Percentiles rank a stretch among this genome's conserved stretches.
Evolutionary conservation across 306 rosid species (phyloP).

Genomic region (Rosa lucieae): DNA sequence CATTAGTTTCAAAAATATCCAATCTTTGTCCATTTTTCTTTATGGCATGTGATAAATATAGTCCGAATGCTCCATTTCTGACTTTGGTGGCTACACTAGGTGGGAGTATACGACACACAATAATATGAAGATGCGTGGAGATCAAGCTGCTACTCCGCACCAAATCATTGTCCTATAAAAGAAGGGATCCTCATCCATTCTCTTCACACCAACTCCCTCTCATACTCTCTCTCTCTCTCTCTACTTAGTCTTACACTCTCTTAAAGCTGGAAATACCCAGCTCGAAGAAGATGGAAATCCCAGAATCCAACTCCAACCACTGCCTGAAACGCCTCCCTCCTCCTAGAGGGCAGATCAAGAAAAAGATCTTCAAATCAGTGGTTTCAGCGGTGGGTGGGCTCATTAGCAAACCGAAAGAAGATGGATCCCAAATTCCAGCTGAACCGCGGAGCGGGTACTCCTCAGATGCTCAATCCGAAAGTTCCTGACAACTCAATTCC

Average conservation of each 20-base stretch:
- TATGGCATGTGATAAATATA: too few species aligned
- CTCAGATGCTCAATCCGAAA: slow-evolving; percentile 3
- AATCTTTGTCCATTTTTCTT: too few species aligned
- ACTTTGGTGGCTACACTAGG: too few species aligned
- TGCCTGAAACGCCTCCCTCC: background rate
- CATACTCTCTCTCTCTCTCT: background rate
- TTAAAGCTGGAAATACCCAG: background rate
- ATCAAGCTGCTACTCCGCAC: too few species aligned
- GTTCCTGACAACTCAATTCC: slow-evolving; percentile 3
- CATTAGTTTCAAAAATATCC: too few species aligned
- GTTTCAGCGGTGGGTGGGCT: slow-evolving; percentile 6
- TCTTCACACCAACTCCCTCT: background rate
- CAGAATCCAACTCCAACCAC: background rate
- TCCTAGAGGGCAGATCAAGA: slow-evolving; percentile 36
- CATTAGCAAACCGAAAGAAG: background rate
- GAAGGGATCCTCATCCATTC: background rate
- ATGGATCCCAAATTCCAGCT: slow-evolving; percentile 27
- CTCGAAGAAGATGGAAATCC: slow-evolving; percentile 17
- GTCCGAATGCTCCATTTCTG: too few species aligned
- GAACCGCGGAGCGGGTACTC: slow-evolving; percentile 16
- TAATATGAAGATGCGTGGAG: too few species aligned
- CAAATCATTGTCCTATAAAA: background rate
- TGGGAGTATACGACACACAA: too few species aligned
- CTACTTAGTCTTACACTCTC: background rate
- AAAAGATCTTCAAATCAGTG: slow-evolving; percentile 16